A percentile compares a stretch with the other conserved stretches of the same genome.
Evolutionary conservation across 2,329 filamentous ascomycete species (phyloP).

Genomic region (Trichoderma sp.): DNA sequence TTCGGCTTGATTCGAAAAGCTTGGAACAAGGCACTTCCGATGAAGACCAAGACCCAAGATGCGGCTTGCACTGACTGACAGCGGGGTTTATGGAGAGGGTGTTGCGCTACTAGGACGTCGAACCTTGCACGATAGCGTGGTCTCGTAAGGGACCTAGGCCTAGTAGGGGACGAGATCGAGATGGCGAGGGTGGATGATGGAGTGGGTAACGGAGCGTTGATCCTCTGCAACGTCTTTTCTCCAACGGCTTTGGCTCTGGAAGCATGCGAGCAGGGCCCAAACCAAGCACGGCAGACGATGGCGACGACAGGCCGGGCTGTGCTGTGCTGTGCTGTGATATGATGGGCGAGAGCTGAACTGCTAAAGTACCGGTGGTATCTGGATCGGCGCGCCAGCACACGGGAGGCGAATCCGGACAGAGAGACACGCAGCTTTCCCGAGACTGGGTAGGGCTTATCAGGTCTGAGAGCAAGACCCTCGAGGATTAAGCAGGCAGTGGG

Average conservation of each 20-base stretch:
- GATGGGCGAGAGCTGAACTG: not conserved
- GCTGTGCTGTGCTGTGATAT: too few species aligned
- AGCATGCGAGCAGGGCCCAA: slow-evolving; percentile 4
- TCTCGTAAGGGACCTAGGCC: slow-evolving; percentile 5
- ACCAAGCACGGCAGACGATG: not conserved
- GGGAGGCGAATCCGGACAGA: not conserved
- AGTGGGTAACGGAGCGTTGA: slow-evolving; percentile 16
- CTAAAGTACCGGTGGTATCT: not conserved
- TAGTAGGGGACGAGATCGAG: slow-evolving; percentile 17
- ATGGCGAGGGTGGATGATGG: slow-evolving; percentile 16
- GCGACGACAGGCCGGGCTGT: not conserved
- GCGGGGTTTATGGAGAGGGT: slow-evolving; percentile 15
- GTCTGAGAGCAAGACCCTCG: not conserved
- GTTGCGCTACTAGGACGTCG: not conserved
- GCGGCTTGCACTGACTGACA: slow-evolving; percentile 8
- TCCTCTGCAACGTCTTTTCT: not conserved
- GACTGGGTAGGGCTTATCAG: not conserved
- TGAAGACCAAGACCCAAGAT: slow-evolving; percentile 16
- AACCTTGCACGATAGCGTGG: not conserved
- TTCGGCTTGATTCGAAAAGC: not conserved
- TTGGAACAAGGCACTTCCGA: slow-evolving; percentile 5
- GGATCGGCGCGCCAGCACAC: not conserved
- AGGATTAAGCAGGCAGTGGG: not conserved
- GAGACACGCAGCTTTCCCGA: not conserved
- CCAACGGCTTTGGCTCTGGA: not conserved